Conservation (phyloP, 352 stramenopile genomes). For the Globisporangium parvum region DNA sequence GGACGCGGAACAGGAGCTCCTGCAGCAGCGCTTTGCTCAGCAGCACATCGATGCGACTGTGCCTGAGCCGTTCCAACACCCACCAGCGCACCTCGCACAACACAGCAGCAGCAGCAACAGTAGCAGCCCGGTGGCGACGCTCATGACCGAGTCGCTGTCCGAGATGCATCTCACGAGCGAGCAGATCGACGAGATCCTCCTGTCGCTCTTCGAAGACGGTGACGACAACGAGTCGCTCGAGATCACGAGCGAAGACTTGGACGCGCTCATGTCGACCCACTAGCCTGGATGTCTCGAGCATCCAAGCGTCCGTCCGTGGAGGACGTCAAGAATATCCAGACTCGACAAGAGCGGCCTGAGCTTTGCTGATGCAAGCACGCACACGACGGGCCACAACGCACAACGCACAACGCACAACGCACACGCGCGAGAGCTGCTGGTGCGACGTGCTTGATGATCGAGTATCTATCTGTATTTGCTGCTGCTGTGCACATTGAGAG, state of each 20-base stretch:
- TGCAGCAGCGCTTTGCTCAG: background rate
- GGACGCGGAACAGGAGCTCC: background rate
- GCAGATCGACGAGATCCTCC: conserved; percentile 9
- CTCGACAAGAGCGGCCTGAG: background rate
- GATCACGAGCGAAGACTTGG: conserved; percentile 6
- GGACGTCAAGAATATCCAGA: background rate
- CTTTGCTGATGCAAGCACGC: background rate
- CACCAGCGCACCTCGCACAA: background rate
- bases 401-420: no score
- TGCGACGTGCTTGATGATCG: no score
- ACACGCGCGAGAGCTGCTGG: no score
- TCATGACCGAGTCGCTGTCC: conserved; percentile 1
- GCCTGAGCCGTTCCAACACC: background rate
- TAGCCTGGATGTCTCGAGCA: background rate
- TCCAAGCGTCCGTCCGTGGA: background rate
- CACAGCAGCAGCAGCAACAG: no score
- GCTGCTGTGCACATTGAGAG: no score
- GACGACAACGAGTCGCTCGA: background rate
- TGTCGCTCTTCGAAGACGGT: conserved; percentile 4
- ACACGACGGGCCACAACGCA: no score
- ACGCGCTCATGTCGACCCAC: background rate
- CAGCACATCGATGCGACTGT: background rate
- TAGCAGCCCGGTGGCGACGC: background rate
- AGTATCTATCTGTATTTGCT: no score
- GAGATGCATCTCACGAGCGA: conserved; percentile 8